Evolutionary conservation across 139 green algal genomes (phyloP), one percentile per base, ranked within the genome.

Genomic region (Raphidocelis subcapitata): DNA sequence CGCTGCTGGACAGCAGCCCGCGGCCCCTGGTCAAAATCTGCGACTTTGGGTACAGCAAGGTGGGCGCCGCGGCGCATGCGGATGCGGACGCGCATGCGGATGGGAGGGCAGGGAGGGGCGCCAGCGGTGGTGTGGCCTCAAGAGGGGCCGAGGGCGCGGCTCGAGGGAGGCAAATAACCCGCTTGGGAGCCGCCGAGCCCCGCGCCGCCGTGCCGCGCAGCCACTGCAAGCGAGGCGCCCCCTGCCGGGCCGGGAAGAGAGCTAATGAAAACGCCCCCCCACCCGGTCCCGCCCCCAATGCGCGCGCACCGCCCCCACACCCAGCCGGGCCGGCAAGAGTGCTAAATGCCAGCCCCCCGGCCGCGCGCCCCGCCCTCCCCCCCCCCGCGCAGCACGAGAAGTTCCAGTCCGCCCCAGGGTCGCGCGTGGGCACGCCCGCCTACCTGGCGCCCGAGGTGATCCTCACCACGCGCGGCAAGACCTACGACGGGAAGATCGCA

Each of bases 371-470:
- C 71, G 54, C 18, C 32, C 32, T 12, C 46, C 15, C 59, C 57
- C 32, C 52, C 15, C 26, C 35, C n/a, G 64, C 63, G 51, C 76
- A 95, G 88, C 87, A 96, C 76, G 88, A 95, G 77, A 92, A 91
- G 74, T 92, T 85, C 69, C 86, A 94, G 79, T 91, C 84, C 63
- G 90, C 89, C 2, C 89, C 89, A 2, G 87, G 86, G 14, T 94
- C 87, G 5, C 84, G 91, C 14, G 94, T 98, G 44, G 94, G 94
- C 52, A 98, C 94, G 3, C 93, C 93, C 31, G 92, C 94, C 46
- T 98, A 98, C 82, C 90, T 98, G 24, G 94, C 94, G 8, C 94
- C 94, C 32, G 94, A 98, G 70, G 90, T 97, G 37, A 92, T 97
- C 67, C 77, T 94, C 47, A 93, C 86, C 35, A 91, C 86, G 51